Percentiles rank a stretch among this genome's conserved stretches.
Conservation (phyloP, 2,329 filamentous ascomycete genomes). For the Ceratocystis cubensis region DNA sequence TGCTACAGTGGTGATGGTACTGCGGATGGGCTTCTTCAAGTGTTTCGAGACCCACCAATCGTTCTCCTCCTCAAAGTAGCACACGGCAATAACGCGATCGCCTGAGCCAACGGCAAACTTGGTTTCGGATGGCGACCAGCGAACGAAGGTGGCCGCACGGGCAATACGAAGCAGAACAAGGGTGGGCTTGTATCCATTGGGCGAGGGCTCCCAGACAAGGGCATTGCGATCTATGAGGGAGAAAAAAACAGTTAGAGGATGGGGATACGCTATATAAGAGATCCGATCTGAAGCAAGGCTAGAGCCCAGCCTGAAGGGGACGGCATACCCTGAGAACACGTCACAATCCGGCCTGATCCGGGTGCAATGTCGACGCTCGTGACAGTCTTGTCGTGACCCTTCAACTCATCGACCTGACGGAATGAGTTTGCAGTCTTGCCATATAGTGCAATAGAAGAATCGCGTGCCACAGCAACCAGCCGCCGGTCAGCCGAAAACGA, state of each 20-base stretch:
- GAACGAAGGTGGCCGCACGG: conserved; percentile 87
- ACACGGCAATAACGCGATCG: conserved; percentile 87
- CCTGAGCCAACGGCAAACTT: conserved; percentile 97
- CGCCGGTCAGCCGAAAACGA: conserved; percentile 89
- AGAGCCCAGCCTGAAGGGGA: conserved; percentile 5
- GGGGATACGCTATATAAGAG: not conserved
- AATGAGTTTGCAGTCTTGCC: conserved; percentile 59
- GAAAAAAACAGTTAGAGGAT: not conserved
- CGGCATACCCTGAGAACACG: conserved; percentile 75
- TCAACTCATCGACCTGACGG: conserved; percentile 79
- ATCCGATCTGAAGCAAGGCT: not conserved
- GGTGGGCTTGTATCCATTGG: conserved; percentile 87
- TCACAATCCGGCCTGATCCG: conserved; percentile 82
- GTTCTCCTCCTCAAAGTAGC: conserved; percentile 98
- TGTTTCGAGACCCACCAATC: conserved; percentile 99
- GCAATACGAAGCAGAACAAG: conserved; percentile 95
- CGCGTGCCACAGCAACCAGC: conserved; percentile 80
- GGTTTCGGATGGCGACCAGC: conserved; percentile 91
- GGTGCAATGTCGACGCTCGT: conserved; percentile 94
- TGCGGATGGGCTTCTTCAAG: conserved; percentile 95
- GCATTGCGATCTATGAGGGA: conserved; percentile 69
- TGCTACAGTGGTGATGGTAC: conserved; percentile 84
- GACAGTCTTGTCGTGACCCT: conserved; percentile 92
- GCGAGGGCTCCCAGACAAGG: conserved; percentile 93
- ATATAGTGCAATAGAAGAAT: conserved; percentile 85